Base-by-base conservation (phyloP, 139 green algal genomes). In the Tetradesmus obliquus region DNA sequence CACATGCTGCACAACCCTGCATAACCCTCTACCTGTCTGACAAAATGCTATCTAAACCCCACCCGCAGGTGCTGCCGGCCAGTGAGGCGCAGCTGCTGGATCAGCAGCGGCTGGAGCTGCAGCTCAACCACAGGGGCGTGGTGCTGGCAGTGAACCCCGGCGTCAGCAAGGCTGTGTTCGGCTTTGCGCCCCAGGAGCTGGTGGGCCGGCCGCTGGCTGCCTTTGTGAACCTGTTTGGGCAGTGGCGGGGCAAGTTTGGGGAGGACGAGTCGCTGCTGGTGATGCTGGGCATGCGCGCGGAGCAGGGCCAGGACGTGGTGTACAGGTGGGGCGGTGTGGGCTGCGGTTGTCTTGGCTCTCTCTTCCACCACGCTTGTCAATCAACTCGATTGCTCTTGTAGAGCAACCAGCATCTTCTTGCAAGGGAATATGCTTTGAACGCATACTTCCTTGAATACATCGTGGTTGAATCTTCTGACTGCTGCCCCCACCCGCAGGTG, bases 221-320 rank as follows among this genome's bases (percentile, higher is more conserved):
- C 3, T 92, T 92, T 15, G 17, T 92, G 45, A 92, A 92, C 62
- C 5, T 88, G 32, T 92, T 92, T 24, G 24, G 6, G 7, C 55
- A 92, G 53, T 88, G 81, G 88, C 17, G 51, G 6, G 51, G 13
- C 10, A 81, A 88, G 79, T 88, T 76, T 55, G 88, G 88, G 32
- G 80, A 88, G 5, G 88, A 92, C 4, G 88, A 85, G 17, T 60
- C 22, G 32, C 62, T 92, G 80, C 60, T 92, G 32, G 22, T 71
- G 10, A 57, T 79, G 69, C 86, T 90, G 45, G 53, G 86, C 72
- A 45, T 85, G 53, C 53, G 54, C 51, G 86, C 72, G 24, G 20
- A 66, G 71, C 57, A 80, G 84, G 84, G 84, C 66, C 66, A 24
- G 66, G 66, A 76, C n/a, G 66, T 76, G 15, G 5, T 76, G 32